Base-by-base conservation (phyloP, 345 rosid genomes). In the Fremontodendron californicum region DNA sequence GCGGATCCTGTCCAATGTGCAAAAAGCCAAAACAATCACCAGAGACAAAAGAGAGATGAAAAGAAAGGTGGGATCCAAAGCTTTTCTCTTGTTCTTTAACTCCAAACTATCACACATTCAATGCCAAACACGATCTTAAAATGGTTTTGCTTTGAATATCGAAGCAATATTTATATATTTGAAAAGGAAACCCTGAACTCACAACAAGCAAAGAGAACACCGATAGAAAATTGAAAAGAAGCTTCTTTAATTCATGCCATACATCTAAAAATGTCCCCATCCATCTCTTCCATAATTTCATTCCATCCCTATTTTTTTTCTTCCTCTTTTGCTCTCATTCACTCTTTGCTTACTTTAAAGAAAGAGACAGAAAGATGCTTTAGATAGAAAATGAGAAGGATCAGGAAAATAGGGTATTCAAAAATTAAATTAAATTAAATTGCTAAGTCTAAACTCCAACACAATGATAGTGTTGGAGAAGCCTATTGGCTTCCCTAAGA, bases 401-500 rank as follows among this genome's bases (percentile, higher is more conserved):
- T 67, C 69, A 77, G 70, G 58, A 76, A 77, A 82, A 70, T 74
- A 84, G 73, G 75, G 79, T 67, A 69, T 78, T 71, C 3, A 70
- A 76, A 77, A 73, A 35, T n/a, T n/a, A 74, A 77, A 77, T 71
- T 64, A 80, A 77, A 83, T 64, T 40, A 70, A 71, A 75, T 61
- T 71, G 72, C 84, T 67, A 84, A 40, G 71, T 77, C 90, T 86
- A 87, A 80, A 80, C 70, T 79, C 82, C 87, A 82, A 71, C 77
- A 87, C 85, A 84, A 35, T 86, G 82, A 83, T 93, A 96, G 81
- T 93, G 92, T 84, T 93, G 86, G 73, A 96, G 96, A 85, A 96
- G 94, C 90, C 99, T 89, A 82, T 85, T 84, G 84, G 99, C 98
- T 90, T 96, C 97, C 51, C 98, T 96, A 69, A 93, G 85, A 48